Evolutionary conservation across 2,329 filamentous ascomycete genomes (phyloP).

Genomic region (Botrytis sinoallii): DNA sequence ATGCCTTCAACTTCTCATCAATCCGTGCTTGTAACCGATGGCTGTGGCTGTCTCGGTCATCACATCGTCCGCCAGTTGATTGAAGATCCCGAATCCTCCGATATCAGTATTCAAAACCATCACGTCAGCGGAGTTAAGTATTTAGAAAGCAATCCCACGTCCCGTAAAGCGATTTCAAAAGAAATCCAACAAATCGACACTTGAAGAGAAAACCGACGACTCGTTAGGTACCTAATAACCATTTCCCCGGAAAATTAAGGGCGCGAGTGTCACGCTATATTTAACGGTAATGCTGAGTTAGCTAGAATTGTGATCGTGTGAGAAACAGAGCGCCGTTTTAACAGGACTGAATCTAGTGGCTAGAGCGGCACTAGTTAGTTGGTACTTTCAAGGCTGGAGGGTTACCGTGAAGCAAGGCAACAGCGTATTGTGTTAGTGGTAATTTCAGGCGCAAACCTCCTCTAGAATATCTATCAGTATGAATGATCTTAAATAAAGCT

Average conservation of each 20-base stretch:
- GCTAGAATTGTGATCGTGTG: background rate
- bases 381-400: background rate
- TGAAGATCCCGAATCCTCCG: background rate
- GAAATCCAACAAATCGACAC: background rate
- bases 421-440: background rate
- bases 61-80: background rate
- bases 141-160: background rate
- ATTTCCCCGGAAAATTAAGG: too few relatives aligned
- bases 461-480: too few relatives aligned
- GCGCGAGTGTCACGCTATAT: background rate
- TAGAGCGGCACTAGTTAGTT: background rate
- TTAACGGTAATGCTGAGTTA: background rate
- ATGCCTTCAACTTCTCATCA: background rate
- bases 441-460: background rate
- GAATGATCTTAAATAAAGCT: background rate
- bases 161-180: background rate
- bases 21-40: background rate
- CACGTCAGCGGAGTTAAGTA: too few relatives aligned
- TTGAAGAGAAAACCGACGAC: too few relatives aligned
- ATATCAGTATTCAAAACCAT: background rate
- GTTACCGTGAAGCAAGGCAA: background rate
- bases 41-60: background rate
- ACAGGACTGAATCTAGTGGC: accelerated
- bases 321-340: background rate
- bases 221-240: too few relatives aligned